Percentiles rank a stretch among this genome's conserved stretches.
Evolutionary conservation across 2,329 filamentous ascomycete genomes (phyloP).

Genomic region (Raffaelea albimanens): DNA sequence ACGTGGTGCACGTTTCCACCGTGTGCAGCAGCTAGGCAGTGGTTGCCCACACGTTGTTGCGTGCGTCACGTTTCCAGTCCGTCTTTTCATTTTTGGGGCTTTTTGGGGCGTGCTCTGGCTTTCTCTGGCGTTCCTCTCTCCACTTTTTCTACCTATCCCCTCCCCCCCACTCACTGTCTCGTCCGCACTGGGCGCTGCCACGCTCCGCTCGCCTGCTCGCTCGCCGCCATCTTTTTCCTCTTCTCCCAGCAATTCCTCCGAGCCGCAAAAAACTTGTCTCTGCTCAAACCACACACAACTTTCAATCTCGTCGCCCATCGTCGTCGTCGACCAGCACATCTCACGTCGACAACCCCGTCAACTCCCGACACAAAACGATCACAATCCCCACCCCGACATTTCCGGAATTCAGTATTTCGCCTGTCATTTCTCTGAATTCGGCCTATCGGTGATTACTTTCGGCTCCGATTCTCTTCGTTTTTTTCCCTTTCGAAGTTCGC

Average conservation of each 20-base stretch:
- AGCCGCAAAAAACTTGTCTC: background rate
- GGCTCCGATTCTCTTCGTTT: background rate
- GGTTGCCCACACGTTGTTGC: too few species aligned
- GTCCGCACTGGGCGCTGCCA: background rate
- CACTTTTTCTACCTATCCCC: too few species aligned
- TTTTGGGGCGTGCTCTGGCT: background rate
- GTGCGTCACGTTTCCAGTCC: too few species aligned
- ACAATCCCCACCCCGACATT: background rate
- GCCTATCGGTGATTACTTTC: background rate
- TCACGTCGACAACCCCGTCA: background rate
- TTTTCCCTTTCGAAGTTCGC: background rate
- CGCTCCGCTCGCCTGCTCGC: background rate
- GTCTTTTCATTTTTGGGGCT: too few species aligned
- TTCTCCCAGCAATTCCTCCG: background rate
- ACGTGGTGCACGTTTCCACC: too few species aligned
- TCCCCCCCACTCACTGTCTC: too few species aligned
- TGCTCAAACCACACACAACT: background rate
- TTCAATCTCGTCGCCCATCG: background rate
- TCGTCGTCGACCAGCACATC: background rate
- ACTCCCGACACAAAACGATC: background rate
- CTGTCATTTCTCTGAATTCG: background rate
- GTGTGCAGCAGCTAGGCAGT: too few species aligned
- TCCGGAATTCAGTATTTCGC: background rate
- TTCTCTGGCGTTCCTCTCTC: background rate
- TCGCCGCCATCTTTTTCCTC: background rate